Base-by-base conservation (phyloP, 2,329 filamentous ascomycete species). In the Phialemonium atrogriseum region DNA sequence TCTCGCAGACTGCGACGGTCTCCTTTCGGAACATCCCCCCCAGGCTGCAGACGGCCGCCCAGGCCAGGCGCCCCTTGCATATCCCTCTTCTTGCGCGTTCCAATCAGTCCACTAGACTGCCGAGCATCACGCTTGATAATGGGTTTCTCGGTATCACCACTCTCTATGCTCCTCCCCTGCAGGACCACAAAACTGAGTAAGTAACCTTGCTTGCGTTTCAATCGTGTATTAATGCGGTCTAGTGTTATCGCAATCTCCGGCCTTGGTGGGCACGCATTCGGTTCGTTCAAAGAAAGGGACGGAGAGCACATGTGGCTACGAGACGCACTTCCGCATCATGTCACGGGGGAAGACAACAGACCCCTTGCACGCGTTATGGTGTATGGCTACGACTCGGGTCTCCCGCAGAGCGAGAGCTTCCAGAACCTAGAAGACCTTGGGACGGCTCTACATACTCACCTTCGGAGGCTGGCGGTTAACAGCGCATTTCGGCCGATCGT, bases 301-400 rank as follows among this genome's bases (percentile, higher is more conserved):
- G 24, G 24, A 12, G n/a, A 25, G n/a, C 24, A 25, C 24, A 25
- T 25, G 24, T 25, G 24, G 24, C 24, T 25, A 7, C 7, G n/a
- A 7, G 24, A 25, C n/a, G 7, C 42, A 1, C 44, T 54, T 4
- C 40, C 45, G 2, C 17, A 35, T 7, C 38, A 52, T 30, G 14
- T 53, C 10, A 21, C 11, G 4, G 14, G 22, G n/a, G 7, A 25
- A 12, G 16, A 30, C 12, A 16, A 17, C 15, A 27, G 17, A 9
- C 30, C 35, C 5, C 27, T 19, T 2, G 45, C 42, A 5, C 38
- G 48, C 9, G 38, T 55, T 2, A 37, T 52, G 18, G 43, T 40
- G 8, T 52, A 49, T 33, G 49, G 51, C 12, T 51, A 52, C 25
- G 38, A 46, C 5, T 42, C 46, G 16, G 16, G 14, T 14, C 29